Base-by-base conservation (phyloP, 441 rosid genomes). In the Euphorbia schlechtendalii region DNA sequence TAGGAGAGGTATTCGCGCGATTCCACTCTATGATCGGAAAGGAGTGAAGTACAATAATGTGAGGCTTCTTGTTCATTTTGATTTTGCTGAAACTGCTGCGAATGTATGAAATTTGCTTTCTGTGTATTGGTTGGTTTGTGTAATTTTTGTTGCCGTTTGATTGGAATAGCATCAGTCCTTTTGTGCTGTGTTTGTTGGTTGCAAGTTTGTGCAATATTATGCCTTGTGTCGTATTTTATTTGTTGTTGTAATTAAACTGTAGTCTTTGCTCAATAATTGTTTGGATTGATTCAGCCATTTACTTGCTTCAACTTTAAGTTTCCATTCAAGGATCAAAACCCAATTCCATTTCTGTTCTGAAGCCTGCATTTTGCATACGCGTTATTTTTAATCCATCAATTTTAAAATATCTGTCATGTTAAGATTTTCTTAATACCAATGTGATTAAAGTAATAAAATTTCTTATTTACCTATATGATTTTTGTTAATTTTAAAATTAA, bases 1-100 rank as follows among this genome's bases (percentile, higher is more conserved):
- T 63, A 78, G 76, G 69, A 63, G 68, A 24, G 96, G 97, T 70
- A 82, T 90, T 59, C 90, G 93, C 64, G 80, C 82, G n/a, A 74
- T 86, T 69, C 71, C 88, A 0, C 79, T 90, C 15, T 69, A 76
- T 60, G 59, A 67, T 55, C 73, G 46, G 34, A 77, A 83, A 67
- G 93, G 91, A 20, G 75, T 76, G 1, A 75, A 74, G 73, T 86
- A 82, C 80, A 76, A 64, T n/a, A 71, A 74, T 8, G 93, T 81
- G 46, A 88, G 79, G 88, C 91, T 90, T 28, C 96, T 90, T 22
- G 51, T 90, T 76, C 77, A 72, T 43, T 79, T 88, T 13, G 89
- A 84, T 30, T 85, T 89, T 64, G 73, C 71, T 41, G 78, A 73
- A 84, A 12, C 40, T 43, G 15, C 27, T 70, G 22, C 34, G 56